Base-by-base conservation (phyloP, 2,329 filamentous ascomycete species). In the Septoria linicola region DNA sequence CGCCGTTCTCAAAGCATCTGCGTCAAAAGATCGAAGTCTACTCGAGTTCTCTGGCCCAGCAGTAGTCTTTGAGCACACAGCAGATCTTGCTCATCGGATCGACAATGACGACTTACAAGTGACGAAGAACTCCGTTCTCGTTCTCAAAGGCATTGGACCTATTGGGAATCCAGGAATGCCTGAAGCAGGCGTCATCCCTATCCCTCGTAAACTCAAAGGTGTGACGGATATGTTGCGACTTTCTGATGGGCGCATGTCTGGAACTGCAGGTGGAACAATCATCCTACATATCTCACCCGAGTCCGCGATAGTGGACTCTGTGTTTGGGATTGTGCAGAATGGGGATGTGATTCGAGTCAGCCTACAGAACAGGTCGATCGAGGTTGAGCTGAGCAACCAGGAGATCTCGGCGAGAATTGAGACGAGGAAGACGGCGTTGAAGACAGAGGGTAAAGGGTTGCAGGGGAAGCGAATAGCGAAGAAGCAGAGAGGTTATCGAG, bases 251-350 rank as follows among this genome's bases (percentile, higher is more conserved):
- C 67, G 78, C 17, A 80, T 81, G 76, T 76, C 72, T 23, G 78
- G 78, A 0, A 81, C 78, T 3, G 78, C 78, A 2, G 78, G 78
- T 0, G 78, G 78, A 3, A 80, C 77, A 0, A 77, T 81, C 16
- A 68, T 78, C 2, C 64, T 81, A 17, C 78, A 81, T 56, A 71
- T 80, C 23, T 77, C 74, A 3, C 79, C 78, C 0, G 78, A 81
- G 59, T 70, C 75, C 4, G 76, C 70, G 1, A 57, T 78, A 8
- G 68, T 72, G 0, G 72, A 72, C 16, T 76, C 73, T 1, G 70
- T 74, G 7, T 75, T 78, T 55, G 76, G 77, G 0, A 63, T 78
- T 2, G 69, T 80, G 0, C 59, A 69, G 55, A 72, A 74, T 25
- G 77, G 77, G 0, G 78, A 80, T 59, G 43, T 71, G 19, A 75